Percentiles rank a stretch among this genome's conserved stretches.
phyloP scores from a whole-genome alignment of 805 yeast species.

The Lipomyces kockii region DNA sequence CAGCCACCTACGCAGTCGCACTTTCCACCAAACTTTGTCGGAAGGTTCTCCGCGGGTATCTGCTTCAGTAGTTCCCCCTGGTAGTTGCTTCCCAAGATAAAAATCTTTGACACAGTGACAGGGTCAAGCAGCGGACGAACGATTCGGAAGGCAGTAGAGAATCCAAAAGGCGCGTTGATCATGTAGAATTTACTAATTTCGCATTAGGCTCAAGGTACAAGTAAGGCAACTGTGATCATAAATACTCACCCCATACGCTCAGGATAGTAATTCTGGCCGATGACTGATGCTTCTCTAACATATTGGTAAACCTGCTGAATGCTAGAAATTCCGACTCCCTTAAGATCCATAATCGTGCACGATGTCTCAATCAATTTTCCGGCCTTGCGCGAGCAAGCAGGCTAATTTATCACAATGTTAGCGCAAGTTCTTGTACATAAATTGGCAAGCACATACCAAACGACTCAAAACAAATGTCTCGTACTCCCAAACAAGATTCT shows the following conservation, averaged over 20 bases:
- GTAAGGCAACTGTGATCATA: not conserved
- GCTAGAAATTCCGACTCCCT: slow-evolving; percentile 84
- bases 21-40: slow-evolving; percentile 85
- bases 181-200: slow-evolving; percentile 65
- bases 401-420: slow-evolving; percentile 44
- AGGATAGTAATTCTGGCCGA: slow-evolving; percentile 97
- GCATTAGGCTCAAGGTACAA: not conserved
- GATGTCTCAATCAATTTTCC: slow-evolving; percentile 88
- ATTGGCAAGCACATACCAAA: slow-evolving; percentile 47
- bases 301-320: slow-evolving; percentile 85
- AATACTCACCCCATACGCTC: slow-evolving; percentile 91
- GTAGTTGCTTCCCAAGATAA: slow-evolving; percentile 80
- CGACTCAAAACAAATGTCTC: slow-evolving; percentile 84
- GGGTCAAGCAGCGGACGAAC: slow-evolving; percentile 96
- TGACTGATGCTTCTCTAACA: slow-evolving; percentile 88
- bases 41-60: slow-evolving; percentile 91
- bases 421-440: not conserved
- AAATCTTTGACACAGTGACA: slow-evolving; percentile 93
- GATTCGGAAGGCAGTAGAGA: slow-evolving; percentile 87
- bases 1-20: slow-evolving; percentile 75
- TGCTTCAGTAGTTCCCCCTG: slow-evolving; percentile 84
- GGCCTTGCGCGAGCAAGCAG: slow-evolving; percentile 88
- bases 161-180: slow-evolving; percentile 97
- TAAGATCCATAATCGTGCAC: slow-evolving; percentile 92
- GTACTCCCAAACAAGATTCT: slow-evolving; percentile 96